phyloP scores from a whole-genome alignment of 2,329 filamentous ascomycete species.

The Beauveria caledonica region DNA sequence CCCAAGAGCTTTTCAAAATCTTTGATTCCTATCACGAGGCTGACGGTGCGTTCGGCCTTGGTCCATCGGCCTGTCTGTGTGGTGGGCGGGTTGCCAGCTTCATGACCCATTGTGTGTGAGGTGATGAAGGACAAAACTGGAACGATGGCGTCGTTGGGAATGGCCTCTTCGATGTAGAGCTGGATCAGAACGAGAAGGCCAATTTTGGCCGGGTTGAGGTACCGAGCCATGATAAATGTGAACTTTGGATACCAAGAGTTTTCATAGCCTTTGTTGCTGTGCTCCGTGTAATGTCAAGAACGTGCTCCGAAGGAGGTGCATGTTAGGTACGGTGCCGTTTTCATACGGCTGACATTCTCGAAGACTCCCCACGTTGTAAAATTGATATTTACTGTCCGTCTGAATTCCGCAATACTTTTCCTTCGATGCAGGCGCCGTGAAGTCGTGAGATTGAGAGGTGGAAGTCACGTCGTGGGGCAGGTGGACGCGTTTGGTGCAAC shows the following conservation, averaged over 20 bases:
- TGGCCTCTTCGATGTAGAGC: constrained; percentile 65
- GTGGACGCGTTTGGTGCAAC: constrained; percentile 8
- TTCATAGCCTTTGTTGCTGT: background rate
- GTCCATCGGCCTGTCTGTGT: constrained; percentile 32
- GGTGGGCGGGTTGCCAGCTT: constrained; percentile 20
- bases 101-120: constrained; percentile 53
- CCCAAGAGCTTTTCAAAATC: constrained; percentile 52
- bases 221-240: constrained; percentile 59
- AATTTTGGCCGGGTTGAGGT: constrained; percentile 82
- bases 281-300: background rate
- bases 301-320: background rate
- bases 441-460: background rate
- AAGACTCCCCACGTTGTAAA: no score
- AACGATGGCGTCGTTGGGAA: constrained; percentile 63
- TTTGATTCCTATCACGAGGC: constrained; percentile 45
- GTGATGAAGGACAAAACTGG: constrained; percentile 73
- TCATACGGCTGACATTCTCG: background rate
- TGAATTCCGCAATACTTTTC: background rate
- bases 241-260: background rate
- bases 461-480: constrained; percentile 9
- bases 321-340: background rate
- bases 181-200: constrained; percentile 72
- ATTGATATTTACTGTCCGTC: background rate
- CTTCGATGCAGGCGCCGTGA: background rate
- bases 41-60: constrained; percentile 41